Conservation (phyloP, 2,329 filamentous ascomycete genomes). For the Neofusicoccum sp. region DNA sequence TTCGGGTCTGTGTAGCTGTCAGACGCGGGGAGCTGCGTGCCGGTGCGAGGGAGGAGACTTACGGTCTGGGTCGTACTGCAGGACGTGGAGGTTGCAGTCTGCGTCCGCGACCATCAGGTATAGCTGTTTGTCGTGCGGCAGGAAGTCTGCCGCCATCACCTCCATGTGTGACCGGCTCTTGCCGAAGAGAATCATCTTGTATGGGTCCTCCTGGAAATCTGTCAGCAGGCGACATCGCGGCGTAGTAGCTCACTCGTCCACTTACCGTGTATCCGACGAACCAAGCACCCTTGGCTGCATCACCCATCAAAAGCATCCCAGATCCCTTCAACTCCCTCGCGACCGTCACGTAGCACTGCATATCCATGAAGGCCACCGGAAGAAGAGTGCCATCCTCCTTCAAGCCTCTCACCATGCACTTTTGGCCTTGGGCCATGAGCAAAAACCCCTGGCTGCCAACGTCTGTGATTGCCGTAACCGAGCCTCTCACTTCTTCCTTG, state of each 20-base stretch:
- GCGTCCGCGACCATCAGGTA: slow-evolving; percentile 82
- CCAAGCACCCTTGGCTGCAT: slow-evolving; percentile 93
- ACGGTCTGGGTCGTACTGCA: slow-evolving; percentile 96
- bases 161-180: slow-evolving; percentile 81
- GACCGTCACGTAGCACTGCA: slow-evolving; percentile 90
- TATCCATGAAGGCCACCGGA: slow-evolving; percentile 96
- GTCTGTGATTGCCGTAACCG: slow-evolving; percentile 82
- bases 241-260: not conserved
- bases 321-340: slow-evolving; percentile 81
- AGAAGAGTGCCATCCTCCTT: slow-evolving; percentile 93
- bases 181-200: slow-evolving; percentile 90
- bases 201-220: slow-evolving; percentile 76
- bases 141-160: slow-evolving; percentile 79
- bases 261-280: slow-evolving; percentile 84
- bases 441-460: slow-evolving; percentile 87
- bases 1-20: slow-evolving; percentile 70
- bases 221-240: slow-evolving; percentile 8
- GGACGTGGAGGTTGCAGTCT: slow-evolving; percentile 81
- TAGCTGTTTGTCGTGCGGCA: slow-evolving; percentile 82
- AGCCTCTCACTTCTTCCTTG: slow-evolving; percentile 89
- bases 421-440: slow-evolving; percentile 90
- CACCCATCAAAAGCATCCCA: slow-evolving; percentile 83
- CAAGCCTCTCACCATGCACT: slow-evolving; percentile 93
- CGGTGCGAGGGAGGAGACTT: slow-evolving; percentile 43
- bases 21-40: not conserved